A percentile compares a stretch with the other conserved stretches of the same genome.
phyloP scores from a whole-genome alignment of 257 asterid species.

The Voacanga thouarsii region DNA sequence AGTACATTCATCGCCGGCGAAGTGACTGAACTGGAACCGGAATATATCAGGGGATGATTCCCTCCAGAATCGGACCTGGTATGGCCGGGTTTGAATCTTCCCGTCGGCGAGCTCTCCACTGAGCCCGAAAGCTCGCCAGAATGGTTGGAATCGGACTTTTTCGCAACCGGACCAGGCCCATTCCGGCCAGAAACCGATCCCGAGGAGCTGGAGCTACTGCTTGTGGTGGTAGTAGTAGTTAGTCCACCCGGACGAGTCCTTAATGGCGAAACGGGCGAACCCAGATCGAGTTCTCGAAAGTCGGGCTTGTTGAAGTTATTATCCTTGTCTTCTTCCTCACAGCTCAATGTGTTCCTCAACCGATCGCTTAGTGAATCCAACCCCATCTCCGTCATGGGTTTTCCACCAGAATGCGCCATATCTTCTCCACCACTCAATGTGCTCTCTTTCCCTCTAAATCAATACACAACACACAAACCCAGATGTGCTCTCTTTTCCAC shows the following conservation, averaged over 20 bases:
- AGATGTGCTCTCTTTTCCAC: not conserved
- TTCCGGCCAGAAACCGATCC: slow-evolving; percentile 74
- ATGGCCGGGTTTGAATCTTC: slow-evolving; percentile 41
- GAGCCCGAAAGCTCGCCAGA: slow-evolving; percentile 65
- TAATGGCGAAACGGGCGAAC: slow-evolving; percentile 70
- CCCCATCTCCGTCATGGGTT: slow-evolving; percentile 34
- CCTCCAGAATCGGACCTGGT: slow-evolving; percentile 59
- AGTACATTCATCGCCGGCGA: slow-evolving; percentile 46
- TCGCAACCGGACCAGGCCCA: slow-evolving; percentile 29
- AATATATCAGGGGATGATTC: slow-evolving; percentile 40
- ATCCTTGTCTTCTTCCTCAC: slow-evolving; percentile 25
- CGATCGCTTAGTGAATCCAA: slow-evolving; percentile 52
- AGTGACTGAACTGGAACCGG: slow-evolving; percentile 51
- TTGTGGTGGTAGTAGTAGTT: slow-evolving; percentile 8
- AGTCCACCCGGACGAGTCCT: slow-evolving; percentile 23
- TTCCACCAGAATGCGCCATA: slow-evolving; percentile 47
- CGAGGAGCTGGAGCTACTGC: slow-evolving; percentile 67
- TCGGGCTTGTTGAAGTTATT: slow-evolving; percentile 63
- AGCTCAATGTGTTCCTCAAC: slow-evolving; percentile 35
- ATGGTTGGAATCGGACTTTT: slow-evolving; percentile 48
- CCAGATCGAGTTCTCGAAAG: slow-evolving; percentile 70
- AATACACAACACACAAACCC: not conserved
- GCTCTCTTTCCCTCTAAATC: slow-evolving; percentile 8
- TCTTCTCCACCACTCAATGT: slow-evolving; percentile 11
- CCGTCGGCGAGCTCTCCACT: slow-evolving; percentile 43